Percentiles rank a stretch among this genome's conserved stretches.
Evolutionary conservation across 805 yeast genomes (phyloP).

Genomic region (Torulaspora maleeae): DNA sequence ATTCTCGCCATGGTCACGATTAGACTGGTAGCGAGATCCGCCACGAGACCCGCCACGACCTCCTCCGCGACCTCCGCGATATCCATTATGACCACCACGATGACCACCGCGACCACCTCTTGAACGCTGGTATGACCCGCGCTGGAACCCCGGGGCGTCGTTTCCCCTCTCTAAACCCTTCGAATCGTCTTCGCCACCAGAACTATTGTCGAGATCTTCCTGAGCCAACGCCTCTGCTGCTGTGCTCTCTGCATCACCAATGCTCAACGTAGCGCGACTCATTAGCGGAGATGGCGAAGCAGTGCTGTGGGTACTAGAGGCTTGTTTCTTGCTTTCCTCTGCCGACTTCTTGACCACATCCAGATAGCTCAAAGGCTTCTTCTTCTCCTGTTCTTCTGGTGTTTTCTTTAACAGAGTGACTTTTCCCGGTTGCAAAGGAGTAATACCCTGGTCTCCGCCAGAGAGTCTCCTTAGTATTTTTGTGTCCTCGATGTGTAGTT

Average conservation of each 20-base stretch:
- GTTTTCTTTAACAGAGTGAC: slow-evolving; percentile 23
- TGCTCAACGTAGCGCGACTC: slow-evolving; percentile 9
- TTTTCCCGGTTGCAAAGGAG: slow-evolving; percentile 15
- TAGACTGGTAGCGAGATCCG: slow-evolving; percentile 8
- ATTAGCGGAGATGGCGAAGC: slow-evolving; percentile 9
- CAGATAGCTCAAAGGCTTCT: slow-evolving; percentile 27
- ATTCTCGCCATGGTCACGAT: slow-evolving; percentile 6
- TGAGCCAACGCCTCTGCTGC: background rate
- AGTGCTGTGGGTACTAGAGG: slow-evolving; percentile 8
- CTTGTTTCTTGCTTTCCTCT: slow-evolving; percentile 20
- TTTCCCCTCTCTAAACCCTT: slow-evolving; percentile 3
- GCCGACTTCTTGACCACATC: slow-evolving; percentile 27
- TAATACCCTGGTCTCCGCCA: slow-evolving; percentile 13
- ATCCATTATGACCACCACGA: background rate
- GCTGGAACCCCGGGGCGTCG: background rate
- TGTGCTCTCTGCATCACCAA: background rate
- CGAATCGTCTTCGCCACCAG: slow-evolving; percentile 7
- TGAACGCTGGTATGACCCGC: slow-evolving; percentile 6
- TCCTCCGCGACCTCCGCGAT: slow-evolving; percentile 21
- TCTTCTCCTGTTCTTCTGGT: slow-evolving; percentile 8
- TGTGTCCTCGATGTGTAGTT: slow-evolving; percentile 45
- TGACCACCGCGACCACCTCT: slow-evolving; percentile 10
- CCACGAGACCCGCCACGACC: slow-evolving; percentile 14
- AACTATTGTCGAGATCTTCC: background rate
- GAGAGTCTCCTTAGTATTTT: slow-evolving; percentile 30